These are phyloP conservation scores for Phyllachora maydis DNA, from an alignment of 2,329 filamentous ascomycete species.

Conservation along the genomic window DNA sequence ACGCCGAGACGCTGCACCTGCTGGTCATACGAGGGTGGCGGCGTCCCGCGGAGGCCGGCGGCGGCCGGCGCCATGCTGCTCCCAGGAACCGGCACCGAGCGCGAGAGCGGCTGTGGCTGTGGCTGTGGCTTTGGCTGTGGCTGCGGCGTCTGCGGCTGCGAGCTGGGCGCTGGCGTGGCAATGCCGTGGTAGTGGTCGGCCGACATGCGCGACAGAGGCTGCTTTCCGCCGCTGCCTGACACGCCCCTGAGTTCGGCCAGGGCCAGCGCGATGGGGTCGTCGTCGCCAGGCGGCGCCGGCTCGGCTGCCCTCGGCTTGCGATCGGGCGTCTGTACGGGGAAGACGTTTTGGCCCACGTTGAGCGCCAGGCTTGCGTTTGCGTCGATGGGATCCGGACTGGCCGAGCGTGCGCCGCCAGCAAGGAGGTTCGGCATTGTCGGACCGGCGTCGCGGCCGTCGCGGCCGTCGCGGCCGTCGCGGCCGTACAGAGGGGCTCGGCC, in stretches of 20 bases:
- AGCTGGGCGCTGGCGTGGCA: slow-evolving; percentile 50
- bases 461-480: slow-evolving; percentile 12
- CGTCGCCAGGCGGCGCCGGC: slow-evolving; percentile 34
- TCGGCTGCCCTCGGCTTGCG: slow-evolving; percentile 23
- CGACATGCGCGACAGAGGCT: slow-evolving; percentile 66
- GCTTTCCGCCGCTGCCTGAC: slow-evolving; percentile 44
- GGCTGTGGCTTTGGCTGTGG: too few relatives aligned
- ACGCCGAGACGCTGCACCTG: slow-evolving; percentile 62
- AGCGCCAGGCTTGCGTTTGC: slow-evolving; percentile 82
- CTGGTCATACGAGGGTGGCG: slow-evolving; percentile 72
- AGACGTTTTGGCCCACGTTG: slow-evolving; percentile 90
- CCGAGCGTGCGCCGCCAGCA: too few relatives aligned
- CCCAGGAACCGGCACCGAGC: slow-evolving; percentile 17
- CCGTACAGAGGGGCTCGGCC: slow-evolving; percentile 4
- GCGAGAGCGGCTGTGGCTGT: slow-evolving; percentile 17
- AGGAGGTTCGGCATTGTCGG: too few relatives aligned
- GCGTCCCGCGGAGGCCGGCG: slow-evolving; percentile 48
- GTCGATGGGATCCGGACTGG: slow-evolving; percentile 71
- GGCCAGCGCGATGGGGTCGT: slow-evolving; percentile 83
- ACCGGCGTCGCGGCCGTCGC: slow-evolving; percentile 18
- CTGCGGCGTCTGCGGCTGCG: slow-evolving; percentile 8
- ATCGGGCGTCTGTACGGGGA: slow-evolving; percentile 71
- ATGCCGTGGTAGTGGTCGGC: slow-evolving; percentile 93
- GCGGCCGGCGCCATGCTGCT: slow-evolving; percentile 18
- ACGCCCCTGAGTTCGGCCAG: slow-evolving; percentile 83